Evolutionary conservation across 2,329 filamentous ascomycete species (phyloP).

Genomic region (Aspergillus sp.): DNA sequence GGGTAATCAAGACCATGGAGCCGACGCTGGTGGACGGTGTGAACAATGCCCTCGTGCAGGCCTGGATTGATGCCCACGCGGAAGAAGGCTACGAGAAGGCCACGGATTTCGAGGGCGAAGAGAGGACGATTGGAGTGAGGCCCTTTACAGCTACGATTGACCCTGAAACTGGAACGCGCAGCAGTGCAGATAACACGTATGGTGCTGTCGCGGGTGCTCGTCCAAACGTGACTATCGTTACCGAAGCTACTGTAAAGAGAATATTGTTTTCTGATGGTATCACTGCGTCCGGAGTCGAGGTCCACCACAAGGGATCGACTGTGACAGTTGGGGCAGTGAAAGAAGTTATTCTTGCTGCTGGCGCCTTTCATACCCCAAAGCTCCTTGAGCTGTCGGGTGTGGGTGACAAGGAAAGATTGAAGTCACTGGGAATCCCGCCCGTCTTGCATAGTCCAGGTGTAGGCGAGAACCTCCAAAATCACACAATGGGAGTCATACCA

Average conservation of each 20-base stretch:
- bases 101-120: neutral
- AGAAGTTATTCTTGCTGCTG: slow-evolving; percentile 62
- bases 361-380: slow-evolving; percentile 57
- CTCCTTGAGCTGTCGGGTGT: slow-evolving; percentile 63
- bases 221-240: neutral
- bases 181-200: neutral
- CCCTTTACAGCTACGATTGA: neutral
- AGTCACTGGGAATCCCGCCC: neutral
- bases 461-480: neutral
- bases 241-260: neutral
- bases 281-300: neutral
- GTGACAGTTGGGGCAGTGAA: slow-evolving; percentile 33
- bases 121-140: neutral
- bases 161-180: neutral
- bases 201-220: neutral
- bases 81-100: neutral
- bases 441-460: neutral
- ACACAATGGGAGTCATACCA: neutral
- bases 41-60: neutral
- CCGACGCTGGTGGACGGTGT: neutral
- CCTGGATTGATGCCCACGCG: neutral
- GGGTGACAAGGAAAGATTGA: slow-evolving; percentile 40
- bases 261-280: neutral
- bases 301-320: neutral
- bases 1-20: neutral